phyloP scores from a whole-genome alignment of 1,284 basidiomycete species.

The Ustilago loliicola region DNA sequence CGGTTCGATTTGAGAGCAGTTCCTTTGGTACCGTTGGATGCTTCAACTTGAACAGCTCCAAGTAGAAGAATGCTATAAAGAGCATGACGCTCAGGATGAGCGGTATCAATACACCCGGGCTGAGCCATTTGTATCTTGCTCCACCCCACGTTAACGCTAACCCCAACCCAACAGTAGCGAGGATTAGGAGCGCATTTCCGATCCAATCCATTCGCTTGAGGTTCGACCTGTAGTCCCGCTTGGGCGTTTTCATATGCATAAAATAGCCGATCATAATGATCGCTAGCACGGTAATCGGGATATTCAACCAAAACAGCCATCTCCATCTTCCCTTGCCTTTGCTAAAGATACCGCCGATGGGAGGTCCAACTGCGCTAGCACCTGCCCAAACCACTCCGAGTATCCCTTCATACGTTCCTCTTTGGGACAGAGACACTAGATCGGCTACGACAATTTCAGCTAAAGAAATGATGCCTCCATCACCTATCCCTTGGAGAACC shows the following conservation, averaged over 20 bases:
- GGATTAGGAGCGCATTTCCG: slow-evolving; percentile 39
- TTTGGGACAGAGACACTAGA: slow-evolving; percentile 37
- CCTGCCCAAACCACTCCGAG: slow-evolving; percentile 51
- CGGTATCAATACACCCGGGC: slow-evolving; percentile 29
- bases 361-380: slow-evolving; percentile 52
- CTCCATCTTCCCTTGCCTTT: slow-evolving; percentile 34
- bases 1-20: slow-evolving; percentile 32
- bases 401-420: slow-evolving; percentile 59
- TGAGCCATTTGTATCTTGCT: slow-evolving; percentile 30
- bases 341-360: slow-evolving; percentile 51
- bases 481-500: slow-evolving; percentile 42
- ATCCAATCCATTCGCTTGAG: slow-evolving; percentile 42
- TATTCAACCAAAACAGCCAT: slow-evolving; percentile 55
- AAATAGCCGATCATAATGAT: slow-evolving; percentile 45
- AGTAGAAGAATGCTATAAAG: slow-evolving; percentile 35
- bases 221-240: slow-evolving; percentile 33
- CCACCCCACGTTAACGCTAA: slow-evolving; percentile 51
- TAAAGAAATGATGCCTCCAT: slow-evolving; percentile 51
- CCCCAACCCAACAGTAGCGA: slow-evolving; percentile 28
- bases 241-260: slow-evolving; percentile 48
- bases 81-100: slow-evolving; percentile 28
- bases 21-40: slow-evolving; percentile 34
- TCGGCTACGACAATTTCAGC: slow-evolving; percentile 55
- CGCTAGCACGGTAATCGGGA: slow-evolving; percentile 49
- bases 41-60: slow-evolving; percentile 32